Base-by-base conservation (phyloP, 108 stramenopile species). In the Mayamaea pseudoterrestris region DNA sequence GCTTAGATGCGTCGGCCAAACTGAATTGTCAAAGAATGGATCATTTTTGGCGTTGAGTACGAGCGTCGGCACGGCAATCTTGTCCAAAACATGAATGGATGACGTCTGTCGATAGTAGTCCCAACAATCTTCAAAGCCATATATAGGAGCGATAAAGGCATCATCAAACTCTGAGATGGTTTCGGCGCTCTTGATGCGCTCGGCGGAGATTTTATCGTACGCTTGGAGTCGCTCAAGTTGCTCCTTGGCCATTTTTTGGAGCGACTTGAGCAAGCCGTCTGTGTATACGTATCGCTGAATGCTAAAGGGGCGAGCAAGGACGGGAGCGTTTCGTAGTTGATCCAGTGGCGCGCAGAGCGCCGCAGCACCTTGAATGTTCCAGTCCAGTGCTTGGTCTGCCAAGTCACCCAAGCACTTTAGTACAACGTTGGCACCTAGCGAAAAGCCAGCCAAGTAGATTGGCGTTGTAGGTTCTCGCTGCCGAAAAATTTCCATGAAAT, bases 351-450 rank as follows among this genome's bases (percentile, higher is more conserved):
- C 88, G 7, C 89, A 86, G 8, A 50, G 53, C 12, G 86, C 85
- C 0, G 92, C 79, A 5, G 92, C 94, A 14, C 91, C 91, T 18
- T 61, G 52, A 34, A 95, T 58, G 29, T 74, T 74, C 35, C 70
- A 71, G 20, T 57, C 35, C 0, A 55, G 40, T 0, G 67, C 65
- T 13, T 49, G 43, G 1, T 63, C 58, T 18, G 81, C 85, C 41
- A 88, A 50, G 37, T 91, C 77, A 9, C 90, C 84, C 37, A 95
- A 49, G 23, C 58, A 71, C 48, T 87, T 87, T 5, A 84, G 44
- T 8, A 91, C 83, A 0, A 93, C 91, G 63, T 93, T 93, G 3
- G 79, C 91, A 12, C 94, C 91, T n/a, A 95, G 60, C 1, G 78
- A 80, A 50, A 91, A 95, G 25, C 89, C 91, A 23, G 74, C 66